phyloP scores from a whole-genome alignment of 441 rosid species.

The Omphalea diandra region DNA sequence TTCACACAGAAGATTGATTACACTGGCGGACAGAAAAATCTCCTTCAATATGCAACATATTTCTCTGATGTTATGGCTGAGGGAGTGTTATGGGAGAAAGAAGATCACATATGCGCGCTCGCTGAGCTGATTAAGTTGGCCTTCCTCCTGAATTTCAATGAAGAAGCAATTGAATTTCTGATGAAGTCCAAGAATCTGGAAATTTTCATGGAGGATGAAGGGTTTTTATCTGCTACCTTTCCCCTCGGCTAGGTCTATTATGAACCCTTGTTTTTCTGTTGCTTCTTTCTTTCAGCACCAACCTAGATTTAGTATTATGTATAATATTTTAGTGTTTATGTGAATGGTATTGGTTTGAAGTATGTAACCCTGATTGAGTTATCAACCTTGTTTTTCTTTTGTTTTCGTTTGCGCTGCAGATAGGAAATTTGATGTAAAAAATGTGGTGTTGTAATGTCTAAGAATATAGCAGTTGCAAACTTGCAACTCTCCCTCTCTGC shows the following conservation, averaged over 20 bases:
- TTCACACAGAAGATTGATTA: constrained; percentile 45
- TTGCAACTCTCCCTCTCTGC: neutral
- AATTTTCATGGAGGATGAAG: constrained; percentile 53
- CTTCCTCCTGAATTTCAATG: constrained; percentile 53
- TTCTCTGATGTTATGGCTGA: constrained; percentile 54
- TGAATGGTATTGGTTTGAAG: neutral
- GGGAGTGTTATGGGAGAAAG: constrained; percentile 61
- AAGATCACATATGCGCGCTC: constrained; percentile 44
- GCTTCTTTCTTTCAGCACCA: neutral
- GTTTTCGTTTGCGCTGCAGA: neutral
- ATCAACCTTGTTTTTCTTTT: neutral
- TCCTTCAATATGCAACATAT: constrained; percentile 48
- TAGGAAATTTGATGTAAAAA: neutral
- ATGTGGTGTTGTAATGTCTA: neutral
- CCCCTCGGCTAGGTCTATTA: constrained; percentile 26
- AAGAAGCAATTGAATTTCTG: constrained; percentile 50
- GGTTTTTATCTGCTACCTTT: constrained; percentile 44
- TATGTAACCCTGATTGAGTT: neutral
- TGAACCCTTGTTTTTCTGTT: no score
- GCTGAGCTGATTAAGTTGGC: constrained; percentile 60
- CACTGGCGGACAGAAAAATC: constrained; percentile 33
- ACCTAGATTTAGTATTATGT: neutral
- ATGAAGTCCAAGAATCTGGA: constrained; percentile 65
- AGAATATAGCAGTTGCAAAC: neutral
- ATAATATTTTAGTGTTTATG: neutral